Evolutionary conservation across 495 filamentous ascomycete species (phyloP).

Genomic region (Neurospora sp.): DNA sequence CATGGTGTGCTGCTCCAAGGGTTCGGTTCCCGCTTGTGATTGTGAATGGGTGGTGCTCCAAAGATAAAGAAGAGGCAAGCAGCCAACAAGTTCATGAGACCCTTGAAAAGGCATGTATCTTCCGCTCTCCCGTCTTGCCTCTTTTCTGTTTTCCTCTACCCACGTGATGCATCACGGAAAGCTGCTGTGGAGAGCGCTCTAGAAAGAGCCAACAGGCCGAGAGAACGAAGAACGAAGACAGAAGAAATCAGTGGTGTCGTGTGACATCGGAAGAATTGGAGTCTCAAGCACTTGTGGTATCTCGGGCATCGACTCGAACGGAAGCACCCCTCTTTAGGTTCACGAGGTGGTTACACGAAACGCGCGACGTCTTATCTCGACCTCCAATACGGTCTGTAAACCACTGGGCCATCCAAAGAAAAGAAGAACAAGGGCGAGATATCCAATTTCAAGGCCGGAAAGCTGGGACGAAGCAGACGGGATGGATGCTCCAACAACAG

Average conservation of each 20-base stretch:
- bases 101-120: neutral
- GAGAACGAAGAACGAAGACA: neutral
- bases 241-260: neutral
- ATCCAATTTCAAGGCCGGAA: neutral
- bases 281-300: neutral
- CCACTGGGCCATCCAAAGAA: neutral
- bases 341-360: neutral
- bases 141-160: neutral
- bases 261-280: neutral
- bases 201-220: neutral
- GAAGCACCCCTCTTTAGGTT: neutral
- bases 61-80: neutral
- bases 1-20: neutral
- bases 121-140: neutral
- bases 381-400: neutral
- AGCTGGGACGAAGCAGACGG: neutral
- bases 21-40: neutral
- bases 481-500: neutral
- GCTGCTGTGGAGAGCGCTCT: neutral
- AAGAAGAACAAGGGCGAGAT: neutral
- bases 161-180: neutral
- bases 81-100: neutral
- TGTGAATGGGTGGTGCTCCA: neutral
- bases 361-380: neutral
- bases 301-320: neutral